These are phyloP conservation scores for Umbellularia californica DNA, from an alignment of 164 flowering plant genomes.

Conservation along the genomic window DNA sequence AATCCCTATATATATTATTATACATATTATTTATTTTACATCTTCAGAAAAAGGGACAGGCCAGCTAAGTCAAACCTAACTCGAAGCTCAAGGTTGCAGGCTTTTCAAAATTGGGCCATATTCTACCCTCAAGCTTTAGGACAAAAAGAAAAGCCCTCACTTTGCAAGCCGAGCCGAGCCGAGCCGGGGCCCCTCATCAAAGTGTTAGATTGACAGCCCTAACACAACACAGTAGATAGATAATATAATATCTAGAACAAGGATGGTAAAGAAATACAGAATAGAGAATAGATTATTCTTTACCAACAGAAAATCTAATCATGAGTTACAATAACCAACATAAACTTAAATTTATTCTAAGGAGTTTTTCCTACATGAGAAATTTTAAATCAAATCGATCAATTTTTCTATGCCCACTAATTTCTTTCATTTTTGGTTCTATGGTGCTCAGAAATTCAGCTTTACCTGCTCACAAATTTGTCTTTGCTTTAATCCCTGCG, in stretches of 20 bases:
- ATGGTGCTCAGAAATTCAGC: neutral
- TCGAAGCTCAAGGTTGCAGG: too few relatives aligned
- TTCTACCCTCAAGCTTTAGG: too few relatives aligned
- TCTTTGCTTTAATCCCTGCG: conserved; percentile 46
- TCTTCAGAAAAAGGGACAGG: too few relatives aligned
- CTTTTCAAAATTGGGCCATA: too few relatives aligned
- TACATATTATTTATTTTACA: too few relatives aligned
- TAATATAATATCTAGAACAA: neutral
- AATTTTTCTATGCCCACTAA: neutral
- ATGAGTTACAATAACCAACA: neutral
- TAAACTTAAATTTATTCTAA: neutral
- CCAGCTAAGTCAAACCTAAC: too few relatives aligned
- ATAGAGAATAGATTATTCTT: neutral
- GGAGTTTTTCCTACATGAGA: neutral
- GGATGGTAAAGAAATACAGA: neutral
- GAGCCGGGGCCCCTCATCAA: too few relatives aligned
- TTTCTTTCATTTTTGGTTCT: neutral
- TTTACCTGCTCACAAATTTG: conserved; percentile 36
- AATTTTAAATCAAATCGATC: too few relatives aligned
- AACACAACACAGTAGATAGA: neutral
- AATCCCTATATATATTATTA: too few relatives aligned
- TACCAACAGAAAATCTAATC: neutral
- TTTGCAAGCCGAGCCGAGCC: too few relatives aligned
- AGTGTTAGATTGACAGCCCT: too few relatives aligned
- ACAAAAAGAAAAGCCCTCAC: too few relatives aligned